Percentiles rank a stretch among this genome's conserved stretches.
phyloP scores from a whole-genome alignment of 2,329 filamentous ascomycete species.

The Stachybotrys elegans region DNA sequence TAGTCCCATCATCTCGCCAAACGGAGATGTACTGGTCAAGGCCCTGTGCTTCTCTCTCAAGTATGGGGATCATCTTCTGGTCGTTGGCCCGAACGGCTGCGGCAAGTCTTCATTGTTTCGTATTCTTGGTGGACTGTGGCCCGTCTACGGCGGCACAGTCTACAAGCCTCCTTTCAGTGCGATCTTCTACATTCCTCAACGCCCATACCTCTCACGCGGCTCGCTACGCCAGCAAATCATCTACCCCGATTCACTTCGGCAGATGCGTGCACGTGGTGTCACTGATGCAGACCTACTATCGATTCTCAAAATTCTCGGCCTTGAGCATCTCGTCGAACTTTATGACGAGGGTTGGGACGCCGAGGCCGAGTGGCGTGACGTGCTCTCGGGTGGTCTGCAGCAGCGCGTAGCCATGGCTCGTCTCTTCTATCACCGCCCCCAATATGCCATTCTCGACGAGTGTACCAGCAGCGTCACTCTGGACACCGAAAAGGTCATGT shows the following conservation, averaged over 20 bases:
- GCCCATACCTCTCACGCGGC: conserved; percentile 87
- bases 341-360: conserved; percentile 81
- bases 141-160: conserved; percentile 91
- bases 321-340: conserved; percentile 75
- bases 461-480: conserved; percentile 94
- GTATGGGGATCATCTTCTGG: conserved; percentile 84
- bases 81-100: conserved; percentile 94
- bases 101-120: conserved; percentile 95
- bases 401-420: conserved; percentile 96
- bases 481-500: conserved; percentile 93
- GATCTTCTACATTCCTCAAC: conserved; percentile 97
- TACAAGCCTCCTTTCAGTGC: conserved; percentile 86
- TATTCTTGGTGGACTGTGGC: conserved; percentile 94
- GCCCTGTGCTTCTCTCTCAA: conserved; percentile 82
- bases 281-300: conserved; percentile 75
- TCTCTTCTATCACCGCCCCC: conserved; percentile 85
- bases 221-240: conserved; percentile 95
- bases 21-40: conserved; percentile 85
- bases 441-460: conserved; percentile 94
- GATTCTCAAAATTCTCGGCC: conserved; percentile 74
- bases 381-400: conserved; percentile 86
- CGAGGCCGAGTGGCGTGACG: conserved; percentile 94
- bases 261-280: conserved; percentile 80
- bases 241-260: conserved; percentile 83
- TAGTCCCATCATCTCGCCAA: conserved; percentile 88